phyloP scores from a whole-genome alignment of 2,329 filamentous ascomycete genomes.

The Podosphaera xanthii region DNA sequence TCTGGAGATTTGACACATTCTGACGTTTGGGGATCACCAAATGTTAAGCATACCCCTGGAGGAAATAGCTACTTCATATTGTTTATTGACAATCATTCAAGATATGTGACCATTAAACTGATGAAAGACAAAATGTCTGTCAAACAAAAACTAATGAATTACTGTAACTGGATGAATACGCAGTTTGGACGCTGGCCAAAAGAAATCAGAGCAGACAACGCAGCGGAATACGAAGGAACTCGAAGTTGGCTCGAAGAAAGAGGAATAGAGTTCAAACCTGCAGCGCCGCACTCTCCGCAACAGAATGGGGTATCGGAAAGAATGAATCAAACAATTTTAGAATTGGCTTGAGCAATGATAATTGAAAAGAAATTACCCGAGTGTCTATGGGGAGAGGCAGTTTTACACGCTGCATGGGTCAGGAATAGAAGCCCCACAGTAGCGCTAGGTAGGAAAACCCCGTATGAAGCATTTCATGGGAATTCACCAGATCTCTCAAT shows the following conservation, averaged over 20 bases:
- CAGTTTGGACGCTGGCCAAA: not conserved
- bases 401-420: not conserved
- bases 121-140: not conserved
- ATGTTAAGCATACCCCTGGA: not conserved
- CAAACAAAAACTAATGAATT: not conserved
- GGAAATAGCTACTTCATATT: not conserved
- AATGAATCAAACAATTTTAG: not conserved
- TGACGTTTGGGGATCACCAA: too few relatives aligned
- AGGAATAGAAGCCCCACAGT: not conserved
- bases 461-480: too few relatives aligned
- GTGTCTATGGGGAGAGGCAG: not conserved
- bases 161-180: not conserved
- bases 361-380: not conserved
- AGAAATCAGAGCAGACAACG: not conserved
- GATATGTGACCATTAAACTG: not conserved
- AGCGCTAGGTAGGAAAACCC: too few relatives aligned
- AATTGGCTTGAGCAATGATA: not conserved
- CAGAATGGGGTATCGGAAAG: not conserved
- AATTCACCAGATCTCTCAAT: too few relatives aligned
- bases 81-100: not conserved
- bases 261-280: not conserved
- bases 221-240: not conserved
- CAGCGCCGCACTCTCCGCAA: not conserved
- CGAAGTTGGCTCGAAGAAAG: not conserved
- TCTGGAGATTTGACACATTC: too few relatives aligned